Conservation (phyloP, 208 protist genomes). For the Acanthamoeba sp. region DNA sequence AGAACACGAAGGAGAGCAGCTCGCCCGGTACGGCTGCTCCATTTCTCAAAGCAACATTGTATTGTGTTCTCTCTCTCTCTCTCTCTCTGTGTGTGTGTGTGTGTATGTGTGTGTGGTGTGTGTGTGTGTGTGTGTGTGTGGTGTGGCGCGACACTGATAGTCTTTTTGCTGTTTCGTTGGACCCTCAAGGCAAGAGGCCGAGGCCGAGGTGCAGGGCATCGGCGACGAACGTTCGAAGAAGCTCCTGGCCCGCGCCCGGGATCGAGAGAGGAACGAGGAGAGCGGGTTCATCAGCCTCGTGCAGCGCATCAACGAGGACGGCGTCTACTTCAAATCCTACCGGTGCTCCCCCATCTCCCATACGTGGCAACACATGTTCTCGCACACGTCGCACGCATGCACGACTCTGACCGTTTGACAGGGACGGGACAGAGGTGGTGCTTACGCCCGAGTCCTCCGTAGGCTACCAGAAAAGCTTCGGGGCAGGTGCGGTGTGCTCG, state of each 20-base stretch:
- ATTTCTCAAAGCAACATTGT: not conserved
- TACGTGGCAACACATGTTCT: not conserved
- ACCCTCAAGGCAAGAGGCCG: not conserved
- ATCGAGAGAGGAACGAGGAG: slow-evolving; percentile 10
- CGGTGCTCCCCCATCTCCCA: not conserved
- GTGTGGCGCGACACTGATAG: not conserved
- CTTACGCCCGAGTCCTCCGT: slow-evolving; percentile 78
- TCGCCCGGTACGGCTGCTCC: not conserved
- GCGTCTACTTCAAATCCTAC: slow-evolving; percentile 72
- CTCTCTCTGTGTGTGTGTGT: not conserved
- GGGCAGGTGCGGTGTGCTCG: not conserved
- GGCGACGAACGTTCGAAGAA: slow-evolving; percentile 37
- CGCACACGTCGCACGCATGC: not conserved
- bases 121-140: not conserved
- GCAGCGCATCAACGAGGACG: slow-evolving; percentile 66
- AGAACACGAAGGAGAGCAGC: not conserved
- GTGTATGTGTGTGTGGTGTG: not conserved
- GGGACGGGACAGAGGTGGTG: slow-evolving; percentile 35
- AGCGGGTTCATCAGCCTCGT: slow-evolving; percentile 36
- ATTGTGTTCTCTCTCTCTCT: slow-evolving; percentile 6
- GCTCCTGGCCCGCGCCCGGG: not conserved
- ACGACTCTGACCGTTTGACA: not conserved
- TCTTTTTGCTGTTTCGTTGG: not conserved
- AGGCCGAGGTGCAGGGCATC: not conserved
- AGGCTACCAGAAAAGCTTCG: slow-evolving; percentile 76